Evolutionary conservation across 352 stramenopile genomes (phyloP).

Genomic region (Pythium aristosporum): DNA sequence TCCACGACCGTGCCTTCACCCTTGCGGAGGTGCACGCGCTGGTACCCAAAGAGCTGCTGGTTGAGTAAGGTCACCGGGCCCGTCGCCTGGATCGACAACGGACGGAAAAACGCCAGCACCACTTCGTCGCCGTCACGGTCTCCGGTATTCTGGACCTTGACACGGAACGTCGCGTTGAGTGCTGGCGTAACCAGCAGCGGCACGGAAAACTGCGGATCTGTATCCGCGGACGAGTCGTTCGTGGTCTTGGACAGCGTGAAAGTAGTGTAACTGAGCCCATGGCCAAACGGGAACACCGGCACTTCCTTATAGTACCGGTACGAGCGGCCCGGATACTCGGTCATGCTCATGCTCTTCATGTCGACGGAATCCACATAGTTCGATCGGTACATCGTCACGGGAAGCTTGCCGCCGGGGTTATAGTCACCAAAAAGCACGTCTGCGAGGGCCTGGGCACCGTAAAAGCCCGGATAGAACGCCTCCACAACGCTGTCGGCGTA

Average conservation of each 20-base stretch:
- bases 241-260: slow-evolving; percentile 46
- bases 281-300: slow-evolving; percentile 89
- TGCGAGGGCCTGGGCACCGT: slow-evolving; percentile 72
- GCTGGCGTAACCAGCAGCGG: slow-evolving; percentile 34
- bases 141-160: slow-evolving; percentile 63
- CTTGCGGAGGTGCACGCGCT: slow-evolving; percentile 48
- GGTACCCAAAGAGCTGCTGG: slow-evolving; percentile 74
- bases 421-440: slow-evolving; percentile 83
- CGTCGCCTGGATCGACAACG: slow-evolving; percentile 53
- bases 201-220: slow-evolving; percentile 6
- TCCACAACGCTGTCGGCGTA: slow-evolving; percentile 68
- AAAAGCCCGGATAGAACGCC: slow-evolving; percentile 84
- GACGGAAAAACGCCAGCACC: slow-evolving; percentile 78
- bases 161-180: slow-evolving; percentile 42
- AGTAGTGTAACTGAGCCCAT: slow-evolving; percentile 88
- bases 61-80: slow-evolving; percentile 64
- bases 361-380: slow-evolving; percentile 70
- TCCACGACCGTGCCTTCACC: slow-evolving; percentile 36
- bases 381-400: slow-evolving; percentile 86
- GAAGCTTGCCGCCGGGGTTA: slow-evolving; percentile 80
- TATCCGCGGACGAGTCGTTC: slow-evolving; percentile 12
- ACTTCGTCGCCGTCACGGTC: slow-evolving; percentile 59
- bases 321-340: slow-evolving; percentile 82
- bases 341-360: slow-evolving; percentile 92
- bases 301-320: slow-evolving; percentile 91